phyloP scores from a whole-genome alignment of 306 rosid species.

The Herpetospermum pedunculosum region DNA sequence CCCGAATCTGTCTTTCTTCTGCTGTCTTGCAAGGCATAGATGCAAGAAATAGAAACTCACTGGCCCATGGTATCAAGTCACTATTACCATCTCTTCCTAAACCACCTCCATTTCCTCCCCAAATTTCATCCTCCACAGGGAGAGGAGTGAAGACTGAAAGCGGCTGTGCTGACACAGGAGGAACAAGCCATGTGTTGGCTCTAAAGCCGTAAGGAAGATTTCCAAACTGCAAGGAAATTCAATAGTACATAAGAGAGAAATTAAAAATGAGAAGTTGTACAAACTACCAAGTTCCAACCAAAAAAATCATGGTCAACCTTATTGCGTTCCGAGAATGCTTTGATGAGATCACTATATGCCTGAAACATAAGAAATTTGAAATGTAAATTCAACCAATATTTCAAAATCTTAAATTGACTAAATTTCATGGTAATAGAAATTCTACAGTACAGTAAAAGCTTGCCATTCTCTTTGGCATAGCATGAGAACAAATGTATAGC shows the following conservation, averaged over 20 bases:
- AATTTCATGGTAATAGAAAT: not conserved
- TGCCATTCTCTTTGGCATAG: not conserved
- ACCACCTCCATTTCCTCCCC: conserved; percentile 99
- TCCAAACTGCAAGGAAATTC: conserved; percentile 53
- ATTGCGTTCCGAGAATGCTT: conserved; percentile 81
- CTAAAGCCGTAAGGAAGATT: conserved; percentile 92
- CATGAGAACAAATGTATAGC: not conserved
- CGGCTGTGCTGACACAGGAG: conserved; percentile 67
- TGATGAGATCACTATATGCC: conserved; percentile 79
- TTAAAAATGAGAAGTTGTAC: not conserved
- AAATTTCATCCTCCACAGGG: conserved; percentile 73
- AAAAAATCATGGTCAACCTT: conserved; percentile 37
- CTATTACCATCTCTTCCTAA: conserved; percentile 63
- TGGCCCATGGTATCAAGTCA: conserved; percentile 82
- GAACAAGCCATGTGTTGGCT: conserved; percentile 97
- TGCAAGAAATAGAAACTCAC: conserved; percentile 63
- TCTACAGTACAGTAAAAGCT: not conserved
- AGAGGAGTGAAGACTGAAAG: conserved; percentile 62
- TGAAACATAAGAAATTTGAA: conserved; percentile 26
- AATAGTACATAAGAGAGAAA: conserved; percentile 5
- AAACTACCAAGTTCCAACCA: conserved; percentile 6
- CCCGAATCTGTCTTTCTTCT: conserved; percentile 91
- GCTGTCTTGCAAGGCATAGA: conserved; percentile 89
- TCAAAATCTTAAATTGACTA: not conserved
- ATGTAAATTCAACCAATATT: not conserved